Percentiles rank a stretch among this genome's conserved stretches.
Evolutionary conservation across 129 eudicot species (phyloP).

Genomic region (Artemisia tridentata): DNA sequence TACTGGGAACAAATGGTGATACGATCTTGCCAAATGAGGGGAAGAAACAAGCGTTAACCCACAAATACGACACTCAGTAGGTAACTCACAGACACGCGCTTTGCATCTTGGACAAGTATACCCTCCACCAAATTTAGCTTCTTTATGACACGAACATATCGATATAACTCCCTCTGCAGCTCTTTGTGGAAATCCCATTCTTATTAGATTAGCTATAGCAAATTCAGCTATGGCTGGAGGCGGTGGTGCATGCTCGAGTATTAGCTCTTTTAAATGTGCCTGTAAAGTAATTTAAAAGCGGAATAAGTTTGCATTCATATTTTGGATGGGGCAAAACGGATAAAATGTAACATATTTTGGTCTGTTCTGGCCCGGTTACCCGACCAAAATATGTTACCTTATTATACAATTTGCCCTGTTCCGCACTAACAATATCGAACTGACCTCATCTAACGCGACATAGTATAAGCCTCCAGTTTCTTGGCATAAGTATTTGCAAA

Average conservation of each 20-base stretch:
- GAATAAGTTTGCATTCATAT: background rate
- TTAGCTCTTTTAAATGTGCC: constrained; percentile 83
- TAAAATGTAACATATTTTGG: too few relatives aligned
- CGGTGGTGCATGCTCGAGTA: constrained; percentile 97
- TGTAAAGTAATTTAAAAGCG: constrained; percentile 31
- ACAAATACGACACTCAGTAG: constrained; percentile 91
- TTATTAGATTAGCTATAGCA: constrained; percentile 84
- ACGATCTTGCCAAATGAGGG: constrained; percentile 93
- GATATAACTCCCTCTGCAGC: constrained; percentile 94
- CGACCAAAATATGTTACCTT: too few relatives aligned
- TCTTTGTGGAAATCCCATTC: constrained; percentile 97
- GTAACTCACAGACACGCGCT: constrained; percentile 93
- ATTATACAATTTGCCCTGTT: too few relatives aligned
- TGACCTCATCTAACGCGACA: constrained; percentile 95
- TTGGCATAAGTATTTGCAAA: constrained; percentile 85
- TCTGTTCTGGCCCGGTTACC: too few relatives aligned
- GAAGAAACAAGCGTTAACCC: constrained; percentile 98
- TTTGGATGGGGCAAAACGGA: too few relatives aligned
- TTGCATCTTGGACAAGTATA: constrained; percentile 99
- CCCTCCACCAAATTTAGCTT: constrained; percentile 91
- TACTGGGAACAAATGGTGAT: constrained; percentile 93
- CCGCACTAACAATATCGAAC: constrained; percentile 19
- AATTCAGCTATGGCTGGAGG: constrained; percentile 99
- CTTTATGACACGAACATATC: constrained; percentile 95
- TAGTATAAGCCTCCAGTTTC: constrained; percentile 96